A percentile compares a stretch with the other conserved stretches of the same genome.
Evolutionary conservation across 106 monocot genomes (phyloP).

Genomic region (Phalaenopsis equestris): DNA sequence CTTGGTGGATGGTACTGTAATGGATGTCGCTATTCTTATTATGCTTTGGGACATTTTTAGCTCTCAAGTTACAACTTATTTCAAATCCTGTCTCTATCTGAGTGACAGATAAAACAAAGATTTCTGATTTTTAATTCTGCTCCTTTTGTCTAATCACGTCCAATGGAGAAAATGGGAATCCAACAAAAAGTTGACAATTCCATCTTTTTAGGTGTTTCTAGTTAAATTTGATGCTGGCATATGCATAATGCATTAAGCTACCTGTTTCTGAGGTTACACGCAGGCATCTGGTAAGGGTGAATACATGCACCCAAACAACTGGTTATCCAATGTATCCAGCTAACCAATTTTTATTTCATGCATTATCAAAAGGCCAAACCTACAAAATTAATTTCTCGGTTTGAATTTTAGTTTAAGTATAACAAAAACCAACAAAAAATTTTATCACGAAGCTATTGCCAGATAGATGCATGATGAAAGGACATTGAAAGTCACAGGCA

Average conservation of each 20-base stretch:
- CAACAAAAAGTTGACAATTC: background rate
- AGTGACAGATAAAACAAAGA: background rate
- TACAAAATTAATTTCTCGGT: background rate
- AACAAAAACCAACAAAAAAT: background rate
- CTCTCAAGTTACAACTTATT: background rate
- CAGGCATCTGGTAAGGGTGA: background rate
- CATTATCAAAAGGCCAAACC: too few species aligned
- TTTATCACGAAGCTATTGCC: background rate
- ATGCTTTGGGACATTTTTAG: too few species aligned
- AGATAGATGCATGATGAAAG: background rate
- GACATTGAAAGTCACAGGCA: too few species aligned
- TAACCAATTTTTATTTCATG: background rate
- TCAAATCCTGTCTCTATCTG: background rate
- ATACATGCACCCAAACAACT: background rate
- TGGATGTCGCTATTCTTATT: too few species aligned
- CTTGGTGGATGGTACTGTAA: background rate
- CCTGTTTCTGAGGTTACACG: too few species aligned
- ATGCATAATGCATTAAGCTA: background rate
- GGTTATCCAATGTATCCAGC: background rate
- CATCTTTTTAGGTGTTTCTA: background rate
- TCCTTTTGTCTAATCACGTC: background rate
- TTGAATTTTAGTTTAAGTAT: background rate
- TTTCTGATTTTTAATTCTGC: background rate
- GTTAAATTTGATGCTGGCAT: background rate
- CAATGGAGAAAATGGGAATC: background rate